Conservation (phyloP, 257 asterid species). For the Solanum ossicruentum region DNA sequence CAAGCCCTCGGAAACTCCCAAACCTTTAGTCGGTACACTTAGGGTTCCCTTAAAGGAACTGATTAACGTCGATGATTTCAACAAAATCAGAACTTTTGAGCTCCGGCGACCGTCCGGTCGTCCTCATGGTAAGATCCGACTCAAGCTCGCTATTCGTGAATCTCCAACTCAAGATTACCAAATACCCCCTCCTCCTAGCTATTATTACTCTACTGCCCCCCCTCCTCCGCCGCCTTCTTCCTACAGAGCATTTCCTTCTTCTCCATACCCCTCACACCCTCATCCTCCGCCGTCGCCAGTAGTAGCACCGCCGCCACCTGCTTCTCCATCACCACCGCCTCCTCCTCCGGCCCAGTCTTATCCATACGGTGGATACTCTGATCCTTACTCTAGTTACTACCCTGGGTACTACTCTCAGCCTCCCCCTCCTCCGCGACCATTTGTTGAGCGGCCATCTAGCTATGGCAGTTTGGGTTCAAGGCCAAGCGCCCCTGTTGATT, state of each 20-base stretch:
- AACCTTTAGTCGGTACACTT: constrained; percentile 67
- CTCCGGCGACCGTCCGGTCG: constrained; percentile 85
- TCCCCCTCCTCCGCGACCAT: constrained; percentile 42
- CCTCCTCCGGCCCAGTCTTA: constrained; percentile 27
- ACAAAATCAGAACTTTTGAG: constrained; percentile 24
- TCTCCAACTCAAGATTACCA: constrained; percentile 46
- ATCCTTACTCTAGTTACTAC: constrained; percentile 42
- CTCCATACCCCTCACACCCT: constrained; percentile 27
- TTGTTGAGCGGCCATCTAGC: constrained; percentile 32
- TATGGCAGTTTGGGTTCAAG: constrained; percentile 55
- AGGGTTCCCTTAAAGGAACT: constrained; percentile 47
- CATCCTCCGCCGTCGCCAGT: constrained; percentile 10
- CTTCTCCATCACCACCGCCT: constrained; percentile 23
- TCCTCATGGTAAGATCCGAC: constrained; percentile 78
- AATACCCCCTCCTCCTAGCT: constrained; percentile 48
- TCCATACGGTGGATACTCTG: constrained; percentile 26
- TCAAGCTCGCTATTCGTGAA: constrained; percentile 41
- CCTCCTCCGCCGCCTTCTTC: constrained; percentile 28
- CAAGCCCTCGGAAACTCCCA: constrained; percentile 64
- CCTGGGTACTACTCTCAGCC: constrained; percentile 44
- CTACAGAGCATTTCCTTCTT: constrained; percentile 33
- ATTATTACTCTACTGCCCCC: constrained; percentile 45
- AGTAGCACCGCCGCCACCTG: constrained; percentile 2
- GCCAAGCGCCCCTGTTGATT: constrained; percentile 83
- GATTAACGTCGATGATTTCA: constrained; percentile 15